Evolutionary conservation across 2,329 filamentous ascomycete species (phyloP), one percentile per base, ranked within the genome.

Genomic region (Paraphaeosphaeria sporulosa): DNA sequence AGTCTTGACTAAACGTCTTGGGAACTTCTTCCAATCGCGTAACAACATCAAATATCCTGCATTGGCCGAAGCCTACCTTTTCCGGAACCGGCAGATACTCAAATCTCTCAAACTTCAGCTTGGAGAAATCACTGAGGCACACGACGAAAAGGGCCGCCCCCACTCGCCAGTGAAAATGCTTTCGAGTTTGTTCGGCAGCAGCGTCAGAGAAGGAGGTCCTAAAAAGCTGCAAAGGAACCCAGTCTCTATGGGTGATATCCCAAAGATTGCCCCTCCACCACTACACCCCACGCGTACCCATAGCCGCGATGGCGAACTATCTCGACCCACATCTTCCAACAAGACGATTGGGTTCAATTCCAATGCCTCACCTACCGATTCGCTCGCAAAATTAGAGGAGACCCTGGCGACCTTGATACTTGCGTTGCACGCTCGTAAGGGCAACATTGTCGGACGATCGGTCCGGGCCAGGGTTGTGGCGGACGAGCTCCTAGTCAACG

Each of bases 151-250:
- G 0, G 91, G 92, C 72, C 85, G 94, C 10, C 88, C 89, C 4
- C 87, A 90, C n/a, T 97, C 94, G 0, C 94, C 94, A 0, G 92
- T 96, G 50, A 98, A 97, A 76, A 84, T 97, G 71, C 83, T 98
- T 17, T 96, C 94, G 0, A 96, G 86, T 71, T 87, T 97, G 56
- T 87, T 96, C 69, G 86, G 87, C 36, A 86, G 87, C 25, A 86
- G 84, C 58, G 84, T 79, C 19, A 77, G 83, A 48, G 76, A 78
- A 21, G 65, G 70, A 36, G 69, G 71, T 23, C 67, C 69, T 34
- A 70, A 73, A 23, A 79, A 70, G 57, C 64, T 78, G 7, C 73
- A 79, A 43, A 74, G 74, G 5, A 72, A 70, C 47, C 67, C 72
- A 3, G 66, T 71, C 13, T 73, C 73, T 13, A 59, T 80, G 30